Base-by-base conservation (phyloP, 306 rosid genomes). In the Trifolium dubium region DNA sequence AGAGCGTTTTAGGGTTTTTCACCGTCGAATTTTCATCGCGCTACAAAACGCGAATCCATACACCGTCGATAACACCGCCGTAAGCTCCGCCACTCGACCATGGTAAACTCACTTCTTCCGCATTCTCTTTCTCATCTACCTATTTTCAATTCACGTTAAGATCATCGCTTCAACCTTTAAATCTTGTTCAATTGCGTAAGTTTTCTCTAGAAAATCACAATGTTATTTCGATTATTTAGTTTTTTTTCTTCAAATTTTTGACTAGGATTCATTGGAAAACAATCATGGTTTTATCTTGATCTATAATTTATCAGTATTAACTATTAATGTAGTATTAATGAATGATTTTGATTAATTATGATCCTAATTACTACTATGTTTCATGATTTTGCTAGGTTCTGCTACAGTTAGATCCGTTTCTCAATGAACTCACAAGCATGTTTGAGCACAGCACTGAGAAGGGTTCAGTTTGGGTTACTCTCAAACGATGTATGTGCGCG, bases 391-490 rank as follows among this genome's bases (percentile, higher is more conserved):
- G 13, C 32, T 46, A 92, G 99, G 99, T 92, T 85, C 83, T 87
- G 69, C 73, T 92, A 58, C 99, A 88, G 85, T 83, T 75, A 61
- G 99, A 95, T 63, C 99, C 97, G 2, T 95, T 95, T 79, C 99
- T 95, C 71, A 95, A 90, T 83, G 99, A 95, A 69, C 97, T 95
- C 56, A 95, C 97, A 28, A 87, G 89, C 90, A 88, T 95, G 97
- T 92, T 90, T 40, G 97, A 88, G 88, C 88, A 81, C 29, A 92
- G 83, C 83, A 87, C 83, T 0, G 93, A 90, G 77, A 86, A 83
- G 65, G 97, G 98, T n/a, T 85, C 99, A 1, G 96, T 92, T 44
- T 95, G 97, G 99, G 99, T 95, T 58, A 95, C 97, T 51, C 96
- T 92, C 51, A 92, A 95, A 71, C 85, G 99, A 90, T 95, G 99